These are phyloP conservation scores for Rhizoctonia solani DNA, from an alignment of 1,284 basidiomycete genomes.

Conservation along the genomic window DNA sequence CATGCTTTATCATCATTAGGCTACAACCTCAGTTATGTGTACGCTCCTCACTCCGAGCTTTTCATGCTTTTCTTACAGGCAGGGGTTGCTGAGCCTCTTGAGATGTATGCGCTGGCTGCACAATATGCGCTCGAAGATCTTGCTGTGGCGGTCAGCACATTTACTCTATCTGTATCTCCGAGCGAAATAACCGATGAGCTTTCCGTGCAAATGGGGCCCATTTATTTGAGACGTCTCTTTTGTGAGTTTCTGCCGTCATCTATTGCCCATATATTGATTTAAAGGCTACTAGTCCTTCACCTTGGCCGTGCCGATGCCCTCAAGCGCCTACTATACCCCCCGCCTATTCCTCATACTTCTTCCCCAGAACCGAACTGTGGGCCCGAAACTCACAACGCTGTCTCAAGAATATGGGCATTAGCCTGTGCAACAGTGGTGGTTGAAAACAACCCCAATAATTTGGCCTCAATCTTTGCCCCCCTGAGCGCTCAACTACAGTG, in stretches of 20 bases:
- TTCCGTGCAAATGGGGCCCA: slow-evolving; percentile 60
- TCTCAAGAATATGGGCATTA: slow-evolving; percentile 23
- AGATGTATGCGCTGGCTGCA: slow-evolving; percentile 63
- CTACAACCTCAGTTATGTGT: slow-evolving; percentile 10
- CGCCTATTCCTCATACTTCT: slow-evolving; percentile 40
- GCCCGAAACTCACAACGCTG: background rate
- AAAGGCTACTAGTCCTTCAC: slow-evolving; percentile 47
- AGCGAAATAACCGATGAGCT: slow-evolving; percentile 61
- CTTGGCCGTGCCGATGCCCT: slow-evolving; percentile 53
- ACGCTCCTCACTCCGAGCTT: slow-evolving; percentile 21
- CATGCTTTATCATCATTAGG: slow-evolving; percentile 31
- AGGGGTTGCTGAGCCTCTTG: slow-evolving; percentile 59
- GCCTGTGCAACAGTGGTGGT: slow-evolving; percentile 10
- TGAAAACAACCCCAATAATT: slow-evolving; percentile 14
- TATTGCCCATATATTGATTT: background rate
- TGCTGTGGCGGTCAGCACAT: slow-evolving; percentile 61
- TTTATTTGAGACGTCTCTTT: slow-evolving; percentile 64
- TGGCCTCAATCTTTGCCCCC: background rate
- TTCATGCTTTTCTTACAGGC: slow-evolving; percentile 42
- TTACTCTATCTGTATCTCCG: slow-evolving; percentile 62
- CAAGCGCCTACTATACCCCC: slow-evolving; percentile 59
- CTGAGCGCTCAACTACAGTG: slow-evolving; percentile 20
- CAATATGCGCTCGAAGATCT: slow-evolving; percentile 59
- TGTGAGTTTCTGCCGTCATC: slow-evolving; percentile 38
- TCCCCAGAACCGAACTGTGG: background rate